These are phyloP conservation scores for Eucalyptus pauciflora DNA, from an alignment of 345 rosid genomes.

Conservation along the genomic window DNA sequence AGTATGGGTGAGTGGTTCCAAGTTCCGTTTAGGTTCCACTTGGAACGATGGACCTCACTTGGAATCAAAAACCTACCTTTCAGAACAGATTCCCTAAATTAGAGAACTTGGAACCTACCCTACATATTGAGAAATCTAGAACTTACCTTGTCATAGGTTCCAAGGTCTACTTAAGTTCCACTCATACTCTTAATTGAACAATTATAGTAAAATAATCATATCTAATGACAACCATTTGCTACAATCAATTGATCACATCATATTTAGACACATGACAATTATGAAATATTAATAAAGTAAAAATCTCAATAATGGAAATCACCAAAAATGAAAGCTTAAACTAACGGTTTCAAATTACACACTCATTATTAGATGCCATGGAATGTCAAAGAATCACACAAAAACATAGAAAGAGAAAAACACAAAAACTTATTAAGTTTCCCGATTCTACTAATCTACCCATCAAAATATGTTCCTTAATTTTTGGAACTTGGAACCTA, in stretches of 20 bases:
- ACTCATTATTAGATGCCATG: fast-evolving
- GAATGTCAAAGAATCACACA: fast-evolving
- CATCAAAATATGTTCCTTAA: fast-evolving
- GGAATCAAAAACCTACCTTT: too few relatives aligned
- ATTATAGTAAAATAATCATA: fast-evolving
- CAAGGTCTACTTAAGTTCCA: fast-evolving
- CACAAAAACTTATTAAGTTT: too few relatives aligned
- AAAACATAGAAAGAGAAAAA: too few relatives aligned
- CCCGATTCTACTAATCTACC: too few relatives aligned
- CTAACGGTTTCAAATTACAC: fast-evolving
- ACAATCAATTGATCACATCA: fast-evolving
- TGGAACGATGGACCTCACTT: too few relatives aligned
- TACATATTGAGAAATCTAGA: fast-evolving
- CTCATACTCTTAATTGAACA: too few relatives aligned
- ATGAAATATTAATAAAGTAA: too few relatives aligned
- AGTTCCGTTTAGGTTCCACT: too few relatives aligned
- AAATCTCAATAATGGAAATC: fast-evolving
- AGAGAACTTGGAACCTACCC: fast-evolving
- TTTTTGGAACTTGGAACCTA: too few relatives aligned
- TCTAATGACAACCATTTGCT: fast-evolving
- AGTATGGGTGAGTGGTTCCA: too few relatives aligned
- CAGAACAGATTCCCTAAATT: too few relatives aligned
- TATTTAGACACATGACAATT: too few relatives aligned
- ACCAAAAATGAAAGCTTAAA: fast-evolving
- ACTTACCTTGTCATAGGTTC: fast-evolving